Evolutionary conservation across 2,329 filamentous ascomycete species (phyloP), one percentile per base, ranked within the genome.

Genomic region (Pleomassaria siparia): DNA sequence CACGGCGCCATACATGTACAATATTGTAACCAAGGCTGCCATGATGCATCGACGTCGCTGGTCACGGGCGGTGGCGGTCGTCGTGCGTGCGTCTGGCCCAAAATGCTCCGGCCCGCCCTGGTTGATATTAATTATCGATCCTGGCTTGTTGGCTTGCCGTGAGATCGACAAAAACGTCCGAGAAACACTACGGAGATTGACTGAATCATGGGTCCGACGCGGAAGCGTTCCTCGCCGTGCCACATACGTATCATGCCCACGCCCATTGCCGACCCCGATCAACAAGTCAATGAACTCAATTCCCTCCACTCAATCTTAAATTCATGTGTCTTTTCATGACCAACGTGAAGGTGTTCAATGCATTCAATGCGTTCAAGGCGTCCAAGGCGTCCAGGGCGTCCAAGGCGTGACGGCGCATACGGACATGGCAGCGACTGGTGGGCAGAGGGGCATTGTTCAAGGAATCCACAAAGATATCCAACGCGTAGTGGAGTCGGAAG

Each of bases 111-210:
- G 65, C 57, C 50, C 43, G 59, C 56, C 47, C 43, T 60, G 56
- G 53, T 46, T 61, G 56, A 57, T 58, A 59, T 58, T 55, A 59
- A 65, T 60, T 58, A 59, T 58, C 56, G 60, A 65, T 60, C 62
- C 54, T 59, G 58, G 60, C 62, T n/a, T 55, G 56, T 60, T 57
- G 35, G 59, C 60, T 42, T 40, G 41, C 41, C 41, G 41, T 36
- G 60, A 49, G 66, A 69, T 70, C 65, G 56, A 53, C 60, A 61
- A 66, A 69, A 70, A 56, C 66, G 60, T 59, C 66, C 64, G 66
- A 67, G 48, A 54, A 56, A 53, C 54, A 51, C 54, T 53, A 50
- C 56, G 54, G 54, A 60, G 52, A 60, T 64, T 60, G 59, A 53
- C 32, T 52, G 54, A 58, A 47, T 58, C 50, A 53, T 58, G 53